Base-by-base conservation (phyloP, 2,329 filamentous ascomycete species). In the Phaeosphaeria sp. region DNA sequence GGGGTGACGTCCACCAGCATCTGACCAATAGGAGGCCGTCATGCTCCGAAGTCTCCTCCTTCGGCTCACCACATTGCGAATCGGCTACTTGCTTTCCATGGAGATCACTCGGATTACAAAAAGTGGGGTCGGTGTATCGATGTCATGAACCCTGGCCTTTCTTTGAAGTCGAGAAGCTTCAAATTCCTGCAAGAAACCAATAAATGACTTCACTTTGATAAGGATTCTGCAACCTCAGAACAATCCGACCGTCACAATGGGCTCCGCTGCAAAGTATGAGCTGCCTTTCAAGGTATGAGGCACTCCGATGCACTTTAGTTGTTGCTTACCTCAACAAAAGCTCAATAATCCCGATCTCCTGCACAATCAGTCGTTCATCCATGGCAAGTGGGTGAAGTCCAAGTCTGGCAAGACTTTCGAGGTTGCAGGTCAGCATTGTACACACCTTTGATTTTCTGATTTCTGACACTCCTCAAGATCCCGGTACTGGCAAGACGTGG, bases 341-440 rank as follows among this genome's bases (percentile, higher is more conserved):
- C 78, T 87, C 60, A 84, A 84, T 69, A 81, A 84, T 58, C 78
- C 82, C 11, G 80, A 82, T 22, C 68, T 87, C n/a, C 83, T 87
- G 68, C 81, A 81, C 51, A 81, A 84, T 53, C 74, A 84, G 58
- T 84, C 83, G 1, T 82, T 84, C 57, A 79, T 87, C 40, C 73
- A 82, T 56, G 84, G 84, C n/a, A 66, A 84, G 66, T 87, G 84
- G 83, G 76, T 83, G 39, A 82, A 83, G 62, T 78, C 84, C 3
- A 84, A 83, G 67, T 86, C 84, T 2, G 83, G 83, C 53, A 84
- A 86, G 70, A 79, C 82, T 49, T 87, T 87, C 61, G 83, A 86
- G 60, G 80, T 87, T 44, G 76, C 84, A 51, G 84, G 83, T 84
- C 2, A 58, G 72, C 70, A 7, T 30, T 18, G 6, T 7, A 13